Base-by-base conservation (phyloP, 148 eudicot species). In the Camellia granthamiana region DNA sequence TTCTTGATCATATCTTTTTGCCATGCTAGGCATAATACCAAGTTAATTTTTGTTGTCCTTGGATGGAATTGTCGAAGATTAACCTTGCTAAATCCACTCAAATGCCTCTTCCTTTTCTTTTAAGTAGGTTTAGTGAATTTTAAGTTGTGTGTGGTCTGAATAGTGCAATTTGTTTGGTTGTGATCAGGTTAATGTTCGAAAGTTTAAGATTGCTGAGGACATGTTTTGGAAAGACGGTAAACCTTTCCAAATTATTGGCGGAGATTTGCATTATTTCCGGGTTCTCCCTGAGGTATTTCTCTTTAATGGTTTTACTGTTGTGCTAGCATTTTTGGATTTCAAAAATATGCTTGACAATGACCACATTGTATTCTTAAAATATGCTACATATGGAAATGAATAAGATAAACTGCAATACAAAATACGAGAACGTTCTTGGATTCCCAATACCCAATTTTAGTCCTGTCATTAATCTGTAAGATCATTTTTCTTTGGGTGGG, bases 181-280 rank as follows among this genome's bases (percentile, higher is more conserved):
- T 77, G 69, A 74, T 74, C 90, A 91, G 94, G 78, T 62, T 77
- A 73, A 84, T 80, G 80, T 56, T 69, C 84, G 82, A 58, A 88
- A 83, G 72, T 95, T 95, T 85, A 92, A 88, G 81, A 95, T 95
- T 85, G 97, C 86, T 12, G 87, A 93, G 58, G 97, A 95, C 85
- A 87, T 87, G 94, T 95, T 95, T 79, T 92, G 91, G 97, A 95
- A 92, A 85, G 97, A 95, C 75, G 91, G 93, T 10, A 74, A 87
- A 83, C 92, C 93, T n/a, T 93, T 95, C 82, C 92, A 84, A 78
- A 91, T 95, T 42, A 87, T 95, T 70, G 98, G 98, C 23, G 98
- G 98, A 16, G 98, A 95, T 86, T 73, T 95, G 87, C 98, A 95
- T 85, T 95, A 95, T 84, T 95, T 93, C 79, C 93, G 97, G 38